phyloP scores from a whole-genome alignment of 2,329 filamentous ascomycete genomes.

The Aspergillus sp. region DNA sequence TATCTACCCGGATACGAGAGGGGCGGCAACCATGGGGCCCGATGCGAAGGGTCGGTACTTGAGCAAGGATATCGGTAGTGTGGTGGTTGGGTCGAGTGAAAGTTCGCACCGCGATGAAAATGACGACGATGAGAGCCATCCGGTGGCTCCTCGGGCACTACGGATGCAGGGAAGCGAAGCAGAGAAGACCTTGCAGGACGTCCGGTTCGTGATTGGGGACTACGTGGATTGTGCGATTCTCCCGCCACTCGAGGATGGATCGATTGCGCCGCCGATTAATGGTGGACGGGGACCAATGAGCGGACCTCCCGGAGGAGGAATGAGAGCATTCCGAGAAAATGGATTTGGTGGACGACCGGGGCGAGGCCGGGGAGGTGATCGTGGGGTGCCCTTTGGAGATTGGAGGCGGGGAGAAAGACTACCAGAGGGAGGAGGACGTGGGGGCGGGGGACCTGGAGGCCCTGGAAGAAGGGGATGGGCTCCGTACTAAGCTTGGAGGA shows the following conservation, averaged over 20 bases:
- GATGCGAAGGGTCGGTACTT: conserved; percentile 59
- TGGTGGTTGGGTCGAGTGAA: conserved; percentile 60
- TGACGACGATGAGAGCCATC: conserved; percentile 34
- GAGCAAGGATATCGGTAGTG: conserved; percentile 75
- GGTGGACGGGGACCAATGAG: conserved; percentile 42
- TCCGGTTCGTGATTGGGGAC: conserved; percentile 82
- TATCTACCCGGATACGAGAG: conserved; percentile 70
- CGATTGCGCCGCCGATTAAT: conserved; percentile 60
- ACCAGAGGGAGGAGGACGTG: conserved; percentile 30
- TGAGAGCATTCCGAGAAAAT: conserved; percentile 42
- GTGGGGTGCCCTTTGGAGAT: conserved; percentile 41
- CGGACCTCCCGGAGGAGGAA: conserved; percentile 34
- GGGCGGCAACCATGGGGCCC: conserved; percentile 30
- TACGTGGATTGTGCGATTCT: conserved; percentile 79
- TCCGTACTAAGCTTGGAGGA: conserved; percentile 24
- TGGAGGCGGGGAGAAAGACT: conserved; percentile 46
- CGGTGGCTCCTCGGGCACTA: conserved; percentile 25
- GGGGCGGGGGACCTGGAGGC: conserved; percentile 28
- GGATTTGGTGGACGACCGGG: conserved; percentile 37
- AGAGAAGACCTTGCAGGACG: conserved; percentile 70
- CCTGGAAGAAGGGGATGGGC: conserved; percentile 37
- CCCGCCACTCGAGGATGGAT: conserved; percentile 68
- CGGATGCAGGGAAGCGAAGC: conserved; percentile 55
- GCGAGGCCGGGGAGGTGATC: conserved; percentile 39
- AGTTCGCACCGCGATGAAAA: conserved; percentile 21